Base-by-base conservation (phyloP, 176 grass and related monocot species). In the Hsuehochloa calcarea region DNA sequence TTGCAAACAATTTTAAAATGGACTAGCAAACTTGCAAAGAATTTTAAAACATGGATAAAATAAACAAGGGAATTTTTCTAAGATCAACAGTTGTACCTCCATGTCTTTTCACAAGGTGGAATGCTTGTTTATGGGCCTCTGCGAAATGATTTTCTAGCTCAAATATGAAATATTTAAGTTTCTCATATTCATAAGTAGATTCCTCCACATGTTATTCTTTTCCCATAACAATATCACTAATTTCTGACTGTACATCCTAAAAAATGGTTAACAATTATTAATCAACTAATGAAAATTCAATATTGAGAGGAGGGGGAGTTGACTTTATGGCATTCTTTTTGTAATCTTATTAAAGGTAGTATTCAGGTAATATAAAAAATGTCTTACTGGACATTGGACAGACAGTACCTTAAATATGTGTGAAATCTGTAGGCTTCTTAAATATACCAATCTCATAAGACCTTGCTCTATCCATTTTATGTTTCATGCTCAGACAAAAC, bases 181-280 rank as follows among this genome's bases (percentile, higher is more conserved):
- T 99, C 84, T 99, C 93, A 80, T 96, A 99, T 81, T 99, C 97
- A 90, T 92, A 88, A 92, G 70, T 85, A 75, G 93, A 96, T 70
- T 99, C 97, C 81, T 99, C 97, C 43, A 96, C 87, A 65, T 91
- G 97, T 72, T 99, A 96, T 91, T 99, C 93, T 88, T 99, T 99
- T 35, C 97, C 97, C 71, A 99, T 75, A 85, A 99, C 93, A 70
- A 99, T 92, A 87, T 99, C 93, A 72, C 90, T 96, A 59, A 99
- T 93, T 84, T 92, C 96, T 83, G 97, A 87, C 46, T 94, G 93
- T 65, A 94, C 93, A 82, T 96, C 97, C 90, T 98, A 83, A 37
- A 56, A 88, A 84, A 85, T 11, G 5, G 23, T 68, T 6, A 72
- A 10, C 3, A 0, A 23, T 27, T 49, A 72, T 59, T 65, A 73